Base-by-base conservation (phyloP, 176 grass and related monocot species). In the Eleusine coracana region DNA sequence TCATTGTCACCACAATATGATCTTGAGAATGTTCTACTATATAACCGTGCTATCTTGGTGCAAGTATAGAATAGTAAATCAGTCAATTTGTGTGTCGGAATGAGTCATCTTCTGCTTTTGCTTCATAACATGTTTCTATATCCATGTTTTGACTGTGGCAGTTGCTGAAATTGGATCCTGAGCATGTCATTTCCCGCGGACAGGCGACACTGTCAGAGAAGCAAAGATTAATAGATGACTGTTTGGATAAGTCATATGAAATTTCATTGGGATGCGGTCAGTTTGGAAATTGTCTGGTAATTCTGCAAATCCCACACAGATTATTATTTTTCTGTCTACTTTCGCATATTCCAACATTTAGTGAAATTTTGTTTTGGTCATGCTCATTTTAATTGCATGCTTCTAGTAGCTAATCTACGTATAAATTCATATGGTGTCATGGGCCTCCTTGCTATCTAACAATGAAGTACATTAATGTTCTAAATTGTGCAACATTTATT, bases 281-380 rank as follows among this genome's bases (percentile, higher is more conserved):
- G 71, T 98, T 95, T 90, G 92, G 96, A 31, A 74, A 87, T 76
- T 98, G 91, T 70, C 84, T 95, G 92, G 96, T 95, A 98, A 84
- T 84, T 73, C 10, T 56, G 13, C 52, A 23, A 60, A 20, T 5
- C 50, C 1, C 10, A 46, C 28, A 23, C 34, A 21, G 15, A 69
- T 28, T 42, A 58, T 44, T 58, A 20, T 58, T 29, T 58, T 56
- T 68, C 34, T 20, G 10, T 31, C 10, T 31, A 52, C 17, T 64
- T 68, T 11, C 1, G 9, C 48, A 44, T 27, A 10, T 56, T 4
- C 63, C 66, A 76, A 63, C 15, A 16, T 66, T 56, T 12, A 8
- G 7, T 82, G 23, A 10, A 3, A 3, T 66, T 20, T 81, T 56
- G 3, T 55, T 71, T 76, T 65, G 4, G 23, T 66, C 46, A 36